Conservation (phyloP, 306 rosid genomes). For the Cotoneaster glaucophyllus region DNA sequence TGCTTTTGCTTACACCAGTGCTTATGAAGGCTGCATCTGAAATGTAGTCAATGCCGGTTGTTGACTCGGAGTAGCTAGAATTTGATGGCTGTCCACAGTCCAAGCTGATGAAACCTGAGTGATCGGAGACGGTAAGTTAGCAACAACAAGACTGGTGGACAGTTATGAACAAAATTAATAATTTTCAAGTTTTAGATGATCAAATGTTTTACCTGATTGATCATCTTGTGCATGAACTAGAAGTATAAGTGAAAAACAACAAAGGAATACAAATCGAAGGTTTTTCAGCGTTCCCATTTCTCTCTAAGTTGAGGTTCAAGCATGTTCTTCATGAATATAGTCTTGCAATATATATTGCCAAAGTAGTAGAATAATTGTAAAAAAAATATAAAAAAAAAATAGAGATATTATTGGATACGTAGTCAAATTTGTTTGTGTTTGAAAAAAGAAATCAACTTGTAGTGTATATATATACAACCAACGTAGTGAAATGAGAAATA, state of each 20-base stretch:
- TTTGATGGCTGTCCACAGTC: slow-evolving; percentile 38
- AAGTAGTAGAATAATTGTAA: not conserved
- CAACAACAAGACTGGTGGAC: not conserved
- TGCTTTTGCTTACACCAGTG: slow-evolving; percentile 19
- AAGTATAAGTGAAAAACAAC: slow-evolving; percentile 4
- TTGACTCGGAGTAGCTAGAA: slow-evolving; percentile 19
- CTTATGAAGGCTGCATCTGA: slow-evolving; percentile 40
- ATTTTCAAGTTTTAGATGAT: not conserved
- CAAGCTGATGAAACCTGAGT: slow-evolving; percentile 52
- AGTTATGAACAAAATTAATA: not conserved
- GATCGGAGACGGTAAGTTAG: not conserved
- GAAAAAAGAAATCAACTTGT: not conserved
- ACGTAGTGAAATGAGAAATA: not conserved
- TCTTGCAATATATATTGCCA: not conserved
- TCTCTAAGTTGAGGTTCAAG: not conserved
- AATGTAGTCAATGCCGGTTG: slow-evolving; percentile 30
- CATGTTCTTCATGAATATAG: not conserved
- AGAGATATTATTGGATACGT: not conserved
- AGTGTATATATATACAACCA: not conserved
- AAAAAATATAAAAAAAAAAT: not conserved
- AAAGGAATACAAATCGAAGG: slow-evolving; percentile 8
- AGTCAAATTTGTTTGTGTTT: not conserved
- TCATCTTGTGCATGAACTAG: slow-evolving; percentile 29
- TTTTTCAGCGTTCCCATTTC: not conserved
- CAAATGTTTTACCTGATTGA: slow-evolving; percentile 36